Percentiles rank a stretch among this genome's conserved stretches.
Conservation (phyloP, 2,329 filamentous ascomycete genomes). For the Colletotrichum sp. region DNA sequence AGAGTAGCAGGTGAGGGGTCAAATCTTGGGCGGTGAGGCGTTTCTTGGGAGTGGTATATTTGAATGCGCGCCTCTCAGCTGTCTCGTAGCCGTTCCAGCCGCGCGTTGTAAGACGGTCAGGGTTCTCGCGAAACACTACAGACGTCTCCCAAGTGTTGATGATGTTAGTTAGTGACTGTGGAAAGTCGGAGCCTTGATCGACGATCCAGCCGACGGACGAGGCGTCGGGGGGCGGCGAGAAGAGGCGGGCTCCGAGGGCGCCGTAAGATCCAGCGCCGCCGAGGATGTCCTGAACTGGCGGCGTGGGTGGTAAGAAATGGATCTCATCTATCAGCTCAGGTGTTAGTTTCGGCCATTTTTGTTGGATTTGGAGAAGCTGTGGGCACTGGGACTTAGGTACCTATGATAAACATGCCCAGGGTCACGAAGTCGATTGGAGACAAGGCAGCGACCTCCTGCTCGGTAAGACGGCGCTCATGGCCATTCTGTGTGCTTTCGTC, state of each 20-base stretch:
- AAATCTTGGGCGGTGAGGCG: constrained; percentile 79
- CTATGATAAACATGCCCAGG: constrained; percentile 77
- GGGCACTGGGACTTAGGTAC: constrained; percentile 44
- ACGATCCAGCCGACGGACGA: constrained; percentile 85
- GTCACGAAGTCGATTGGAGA: constrained; percentile 67
- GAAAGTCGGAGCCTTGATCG: constrained; percentile 89
- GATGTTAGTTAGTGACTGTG: constrained; percentile 63
- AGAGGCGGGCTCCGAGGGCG: constrained; percentile 85
- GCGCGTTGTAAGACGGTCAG: constrained; percentile 77
- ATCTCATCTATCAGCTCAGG: constrained; percentile 77
- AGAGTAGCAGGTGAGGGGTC: constrained; percentile 67
- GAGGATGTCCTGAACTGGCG: constrained; percentile 76
- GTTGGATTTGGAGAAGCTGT: neutral
- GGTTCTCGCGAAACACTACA: constrained; percentile 70
- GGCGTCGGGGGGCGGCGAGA: constrained; percentile 74
- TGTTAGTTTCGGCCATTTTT: neutral
- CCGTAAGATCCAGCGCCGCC: constrained; percentile 90
- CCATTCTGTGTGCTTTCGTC: neutral
- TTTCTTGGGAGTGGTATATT: constrained; percentile 86
- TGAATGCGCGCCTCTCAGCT: constrained; percentile 75
- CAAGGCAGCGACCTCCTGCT: constrained; percentile 32
- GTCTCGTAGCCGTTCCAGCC: constrained; percentile 91
- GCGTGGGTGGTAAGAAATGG: constrained; percentile 75
- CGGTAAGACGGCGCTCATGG: constrained; percentile 13
- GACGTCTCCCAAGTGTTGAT: constrained; percentile 80